Evolutionary conservation across 805 yeast species (phyloP).

Genomic region (Candida vartiovaarae): DNA sequence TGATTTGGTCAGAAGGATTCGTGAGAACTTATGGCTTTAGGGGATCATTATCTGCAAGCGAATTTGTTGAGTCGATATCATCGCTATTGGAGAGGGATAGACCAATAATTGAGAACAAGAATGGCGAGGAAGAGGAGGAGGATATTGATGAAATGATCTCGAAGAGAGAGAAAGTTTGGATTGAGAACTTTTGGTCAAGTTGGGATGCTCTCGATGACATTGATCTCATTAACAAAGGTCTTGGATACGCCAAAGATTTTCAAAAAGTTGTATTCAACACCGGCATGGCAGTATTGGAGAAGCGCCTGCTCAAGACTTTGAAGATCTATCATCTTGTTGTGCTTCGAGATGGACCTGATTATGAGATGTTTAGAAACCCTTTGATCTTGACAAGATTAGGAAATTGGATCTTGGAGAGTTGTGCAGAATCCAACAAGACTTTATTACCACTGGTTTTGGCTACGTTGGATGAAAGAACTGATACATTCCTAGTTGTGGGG

Average conservation of each 20-base stretch:
- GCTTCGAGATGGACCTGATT: conserved; percentile 81
- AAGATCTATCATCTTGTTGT: conserved; percentile 81
- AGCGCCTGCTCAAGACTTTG: conserved; percentile 70
- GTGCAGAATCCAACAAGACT: conserved; percentile 66
- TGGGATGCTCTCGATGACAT: conserved; percentile 56
- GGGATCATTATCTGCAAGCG: conserved; percentile 86
- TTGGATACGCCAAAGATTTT: conserved; percentile 74
- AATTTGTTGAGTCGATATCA: conserved; percentile 81
- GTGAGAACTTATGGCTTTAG: conserved; percentile 80
- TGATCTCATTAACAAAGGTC: conserved; percentile 57
- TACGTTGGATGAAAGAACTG: conserved; percentile 61
- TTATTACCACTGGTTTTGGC: conserved; percentile 83
- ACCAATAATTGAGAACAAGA: conserved; percentile 5
- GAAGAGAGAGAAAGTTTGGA: conserved; percentile 58
- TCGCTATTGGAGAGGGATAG: conserved; percentile 74
- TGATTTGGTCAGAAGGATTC: conserved; percentile 79
- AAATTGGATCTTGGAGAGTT: conserved; percentile 83
- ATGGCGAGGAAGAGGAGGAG: conserved; percentile 18
- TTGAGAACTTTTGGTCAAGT: conserved; percentile 61
- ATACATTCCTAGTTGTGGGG: conserved; percentile 83
- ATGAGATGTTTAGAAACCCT: conserved; percentile 76
- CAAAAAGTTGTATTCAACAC: conserved; percentile 82
- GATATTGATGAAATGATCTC: conserved; percentile 29
- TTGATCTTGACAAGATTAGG: conserved; percentile 79
- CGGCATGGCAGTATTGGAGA: conserved; percentile 84